Conservation (phyloP, 2,329 filamentous ascomycete species). For the Aspergillus transmontanensis region DNA sequence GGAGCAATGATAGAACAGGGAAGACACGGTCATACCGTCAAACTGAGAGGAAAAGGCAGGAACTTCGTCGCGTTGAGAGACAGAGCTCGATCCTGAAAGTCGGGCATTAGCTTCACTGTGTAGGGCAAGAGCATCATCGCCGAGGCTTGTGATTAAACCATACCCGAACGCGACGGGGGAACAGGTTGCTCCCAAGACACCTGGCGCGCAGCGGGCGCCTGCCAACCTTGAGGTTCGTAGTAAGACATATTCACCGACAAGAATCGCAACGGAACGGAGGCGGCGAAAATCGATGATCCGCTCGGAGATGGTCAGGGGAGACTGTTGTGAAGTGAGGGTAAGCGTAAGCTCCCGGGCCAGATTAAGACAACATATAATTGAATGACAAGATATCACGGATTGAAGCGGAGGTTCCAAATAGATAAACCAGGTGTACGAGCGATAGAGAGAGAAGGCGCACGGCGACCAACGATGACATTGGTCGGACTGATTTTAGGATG, state of each 20-base stretch:
- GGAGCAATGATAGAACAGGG: slow-evolving; percentile 6
- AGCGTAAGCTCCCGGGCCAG: slow-evolving; percentile 19
- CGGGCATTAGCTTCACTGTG: slow-evolving; percentile 15
- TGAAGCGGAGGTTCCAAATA: slow-evolving; percentile 5
- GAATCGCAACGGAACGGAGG: slow-evolving; percentile 15
- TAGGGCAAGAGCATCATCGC: slow-evolving; percentile 16
- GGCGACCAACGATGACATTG: slow-evolving; percentile 22
- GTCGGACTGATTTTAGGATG: slow-evolving; percentile 3
- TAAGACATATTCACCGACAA: slow-evolving; percentile 60
- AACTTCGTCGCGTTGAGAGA: slow-evolving; percentile 72
- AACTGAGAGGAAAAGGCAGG: slow-evolving; percentile 83
- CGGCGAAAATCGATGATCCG: slow-evolving; percentile 28
- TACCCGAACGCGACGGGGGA: slow-evolving; percentile 73
- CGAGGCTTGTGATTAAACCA: slow-evolving; percentile 24
- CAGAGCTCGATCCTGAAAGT: slow-evolving; percentile 69
- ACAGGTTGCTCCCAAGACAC: slow-evolving; percentile 72
- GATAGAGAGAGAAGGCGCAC: slow-evolving; percentile 12
- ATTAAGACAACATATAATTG: not conserved
- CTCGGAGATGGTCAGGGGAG: slow-evolving; percentile 26
- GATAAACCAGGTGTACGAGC: slow-evolving; percentile 11
- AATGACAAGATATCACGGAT: not conserved
- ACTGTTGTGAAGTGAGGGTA: slow-evolving; percentile 24
- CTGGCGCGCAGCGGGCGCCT: slow-evolving; percentile 61
- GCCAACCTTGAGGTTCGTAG: slow-evolving; percentile 69
- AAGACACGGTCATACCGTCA: slow-evolving; percentile 66